phyloP scores from a whole-genome alignment of 805 yeast species.

The Candida nanaspora region DNA sequence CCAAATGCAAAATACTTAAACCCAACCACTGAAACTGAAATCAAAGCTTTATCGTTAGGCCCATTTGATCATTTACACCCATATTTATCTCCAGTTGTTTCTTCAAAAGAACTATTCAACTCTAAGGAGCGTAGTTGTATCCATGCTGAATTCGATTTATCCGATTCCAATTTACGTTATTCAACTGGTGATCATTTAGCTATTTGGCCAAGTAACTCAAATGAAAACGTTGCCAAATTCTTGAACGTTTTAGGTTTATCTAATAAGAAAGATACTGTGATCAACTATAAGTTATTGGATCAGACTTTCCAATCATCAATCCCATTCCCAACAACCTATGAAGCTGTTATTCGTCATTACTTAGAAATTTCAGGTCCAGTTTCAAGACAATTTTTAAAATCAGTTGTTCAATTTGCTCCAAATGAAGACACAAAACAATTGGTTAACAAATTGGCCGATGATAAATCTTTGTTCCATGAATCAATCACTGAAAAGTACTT shows the following conservation, averaged over 20 bases:
- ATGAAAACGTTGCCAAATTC: conserved; percentile 65
- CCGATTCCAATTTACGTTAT: conserved; percentile 69
- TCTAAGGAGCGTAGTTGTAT: conserved; percentile 67
- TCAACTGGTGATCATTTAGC: conserved; percentile 96
- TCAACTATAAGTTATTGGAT: conserved; percentile 65
- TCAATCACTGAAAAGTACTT: conserved; percentile 54
- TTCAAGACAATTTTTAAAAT: conserved; percentile 76
- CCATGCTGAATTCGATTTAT: conserved; percentile 82
- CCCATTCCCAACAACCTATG: conserved; percentile 80
- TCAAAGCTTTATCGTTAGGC: conserved; percentile 38
- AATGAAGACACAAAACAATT: conserved; percentile 43
- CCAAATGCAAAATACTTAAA: conserved; percentile 52
- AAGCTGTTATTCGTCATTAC: conserved; percentile 75
- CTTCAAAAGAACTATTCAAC: conserved; percentile 64
- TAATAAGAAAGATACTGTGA: conserved; percentile 44
- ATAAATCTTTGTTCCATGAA: conserved; percentile 61
- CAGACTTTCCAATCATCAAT: conserved; percentile 42
- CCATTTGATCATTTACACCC: conserved; percentile 84
- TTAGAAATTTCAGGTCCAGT: conserved; percentile 90
- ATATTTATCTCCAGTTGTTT: conserved; percentile 59
- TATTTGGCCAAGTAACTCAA: conserved; percentile 86
- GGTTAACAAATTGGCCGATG: conserved; percentile 49
- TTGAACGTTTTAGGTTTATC: conserved; percentile 54
- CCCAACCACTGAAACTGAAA: conserved; percentile 25
- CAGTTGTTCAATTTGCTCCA: conserved; percentile 81